These are phyloP conservation scores for Bipolaris bicolor DNA, from an alignment of 2,329 filamentous ascomycete genomes.

Conservation along the genomic window DNA sequence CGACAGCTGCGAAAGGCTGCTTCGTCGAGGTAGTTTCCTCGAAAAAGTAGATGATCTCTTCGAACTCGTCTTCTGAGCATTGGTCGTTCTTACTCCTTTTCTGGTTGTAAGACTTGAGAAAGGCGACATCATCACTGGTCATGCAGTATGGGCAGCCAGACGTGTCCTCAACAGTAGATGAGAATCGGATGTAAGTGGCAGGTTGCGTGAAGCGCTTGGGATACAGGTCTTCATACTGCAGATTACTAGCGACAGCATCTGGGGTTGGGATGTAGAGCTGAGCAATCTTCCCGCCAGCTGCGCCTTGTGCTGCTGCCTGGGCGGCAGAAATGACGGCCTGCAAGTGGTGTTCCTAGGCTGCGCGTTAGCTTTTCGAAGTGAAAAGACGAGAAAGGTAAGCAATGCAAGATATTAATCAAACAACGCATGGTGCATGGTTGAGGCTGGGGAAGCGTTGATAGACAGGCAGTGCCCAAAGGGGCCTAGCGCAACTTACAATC, in stretches of 20 bases:
- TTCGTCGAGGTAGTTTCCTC: conserved; percentile 84
- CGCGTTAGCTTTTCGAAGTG: conserved; percentile 24
- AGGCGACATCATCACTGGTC: conserved; percentile 86
- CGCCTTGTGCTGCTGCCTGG: conserved; percentile 60
- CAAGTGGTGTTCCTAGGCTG: conserved; percentile 84
- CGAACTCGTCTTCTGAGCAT: conserved; percentile 89
- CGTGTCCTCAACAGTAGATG: conserved; percentile 96
- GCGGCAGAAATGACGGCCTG: conserved; percentile 78
- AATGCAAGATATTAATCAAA: not conserved
- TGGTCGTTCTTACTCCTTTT: conserved; percentile 68
- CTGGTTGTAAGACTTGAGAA: conserved; percentile 82
- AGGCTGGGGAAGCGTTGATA: conserved; percentile 14
- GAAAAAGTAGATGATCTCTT: conserved; percentile 92
- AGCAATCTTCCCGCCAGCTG: conserved; percentile 62
- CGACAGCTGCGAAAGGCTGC: conserved; percentile 87
- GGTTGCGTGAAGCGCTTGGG: conserved; percentile 80
- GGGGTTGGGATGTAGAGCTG: conserved; percentile 72
- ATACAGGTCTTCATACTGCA: conserved; percentile 91
- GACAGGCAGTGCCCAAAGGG: conserved; percentile 33
- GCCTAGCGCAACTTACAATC: conserved; percentile 73
- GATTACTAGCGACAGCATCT: conserved; percentile 65
- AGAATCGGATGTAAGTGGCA: conserved; percentile 94
- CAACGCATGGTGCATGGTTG: not conserved
- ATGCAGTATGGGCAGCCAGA: conserved; percentile 92
- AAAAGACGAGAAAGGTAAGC: conserved; percentile 19